phyloP scores from a whole-genome alignment of 495 filamentous ascomycete genomes.

The Neurospora sp. region DNA sequence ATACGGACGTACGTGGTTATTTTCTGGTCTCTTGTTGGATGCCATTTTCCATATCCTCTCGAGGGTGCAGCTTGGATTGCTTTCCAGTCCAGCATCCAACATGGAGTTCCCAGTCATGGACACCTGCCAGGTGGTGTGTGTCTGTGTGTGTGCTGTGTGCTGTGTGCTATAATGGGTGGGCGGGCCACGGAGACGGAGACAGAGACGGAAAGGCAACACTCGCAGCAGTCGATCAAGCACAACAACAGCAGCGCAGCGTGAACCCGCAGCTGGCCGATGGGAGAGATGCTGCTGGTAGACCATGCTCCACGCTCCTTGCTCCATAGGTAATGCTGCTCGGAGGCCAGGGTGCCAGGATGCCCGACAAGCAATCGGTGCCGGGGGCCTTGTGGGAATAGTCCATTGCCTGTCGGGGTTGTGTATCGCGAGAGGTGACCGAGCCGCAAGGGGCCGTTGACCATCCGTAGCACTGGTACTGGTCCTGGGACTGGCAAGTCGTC shows the following conservation, averaged over 20 bases:
- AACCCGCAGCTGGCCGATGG: neutral
- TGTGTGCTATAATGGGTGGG: neutral
- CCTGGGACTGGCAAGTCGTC: neutral
- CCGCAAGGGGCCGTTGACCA: neutral
- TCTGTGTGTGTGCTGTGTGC: neutral
- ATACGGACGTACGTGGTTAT: constrained; percentile 22
- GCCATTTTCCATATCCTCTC: constrained; percentile 5
- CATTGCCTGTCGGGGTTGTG: neutral
- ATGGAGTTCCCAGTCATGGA: neutral
- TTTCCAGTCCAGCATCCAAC: neutral
- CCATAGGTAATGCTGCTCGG: neutral
- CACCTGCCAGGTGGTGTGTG: neutral
- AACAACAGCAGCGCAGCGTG: neutral
- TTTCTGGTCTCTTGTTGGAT: constrained; percentile 8
- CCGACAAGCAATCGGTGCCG: neutral
- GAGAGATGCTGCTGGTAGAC: neutral
- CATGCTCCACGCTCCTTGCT: neutral
- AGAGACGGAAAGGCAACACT: neutral
- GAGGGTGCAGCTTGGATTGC: constrained; percentile 1
- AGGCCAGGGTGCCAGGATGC: neutral
- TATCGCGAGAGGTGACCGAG: neutral
- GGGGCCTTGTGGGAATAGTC: neutral
- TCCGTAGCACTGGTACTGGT: neutral
- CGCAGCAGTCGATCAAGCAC: neutral
- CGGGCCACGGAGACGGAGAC: neutral